A percentile compares a stretch with the other conserved stretches of the same genome.
phyloP scores from a whole-genome alignment of 345 rosid species.

The Adansonia digitata region DNA sequence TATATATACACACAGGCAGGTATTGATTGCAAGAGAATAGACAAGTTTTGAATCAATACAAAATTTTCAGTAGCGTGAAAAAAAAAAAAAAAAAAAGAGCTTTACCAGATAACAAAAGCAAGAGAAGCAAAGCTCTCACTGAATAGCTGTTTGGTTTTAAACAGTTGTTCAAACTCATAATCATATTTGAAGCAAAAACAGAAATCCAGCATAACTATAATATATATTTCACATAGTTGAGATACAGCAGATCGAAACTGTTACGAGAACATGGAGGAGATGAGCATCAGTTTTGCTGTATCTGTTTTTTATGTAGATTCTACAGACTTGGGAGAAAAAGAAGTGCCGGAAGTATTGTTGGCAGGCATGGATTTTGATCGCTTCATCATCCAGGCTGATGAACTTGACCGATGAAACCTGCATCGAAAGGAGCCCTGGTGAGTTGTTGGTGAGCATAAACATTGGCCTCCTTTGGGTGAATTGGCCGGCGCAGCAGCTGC shows the following conservation, averaged over 20 bases:
- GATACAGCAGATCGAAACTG: neutral
- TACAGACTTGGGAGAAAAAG: conserved; percentile 32
- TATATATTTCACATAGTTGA: neutral
- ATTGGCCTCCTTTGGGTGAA: conserved; percentile 42
- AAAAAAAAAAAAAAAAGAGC: neutral
- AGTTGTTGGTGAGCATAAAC: conserved; percentile 67
- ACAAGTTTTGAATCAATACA: neutral
- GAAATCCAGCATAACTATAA: neutral
- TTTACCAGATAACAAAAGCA: neutral
- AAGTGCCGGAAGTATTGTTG: conserved; percentile 9
- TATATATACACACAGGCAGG: neutral
- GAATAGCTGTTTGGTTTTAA: neutral
- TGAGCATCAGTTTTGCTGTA: neutral
- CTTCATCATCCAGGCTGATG: conserved; percentile 47
- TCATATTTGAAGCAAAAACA: neutral
- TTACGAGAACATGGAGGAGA: neutral
- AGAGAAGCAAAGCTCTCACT: neutral
- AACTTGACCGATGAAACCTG: conserved; percentile 42
- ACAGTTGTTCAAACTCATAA: neutral
- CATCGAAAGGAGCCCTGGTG: conserved; percentile 71
- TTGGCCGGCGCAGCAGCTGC: neutral
- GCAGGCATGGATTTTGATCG: conserved; percentile 58
- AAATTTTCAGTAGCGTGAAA: neutral
- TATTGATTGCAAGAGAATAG: neutral
- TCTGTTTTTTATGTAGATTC: conserved; percentile 2